Conservation (phyloP, 116 monocot species). For the Phalaenopsis hybrid region DNA sequence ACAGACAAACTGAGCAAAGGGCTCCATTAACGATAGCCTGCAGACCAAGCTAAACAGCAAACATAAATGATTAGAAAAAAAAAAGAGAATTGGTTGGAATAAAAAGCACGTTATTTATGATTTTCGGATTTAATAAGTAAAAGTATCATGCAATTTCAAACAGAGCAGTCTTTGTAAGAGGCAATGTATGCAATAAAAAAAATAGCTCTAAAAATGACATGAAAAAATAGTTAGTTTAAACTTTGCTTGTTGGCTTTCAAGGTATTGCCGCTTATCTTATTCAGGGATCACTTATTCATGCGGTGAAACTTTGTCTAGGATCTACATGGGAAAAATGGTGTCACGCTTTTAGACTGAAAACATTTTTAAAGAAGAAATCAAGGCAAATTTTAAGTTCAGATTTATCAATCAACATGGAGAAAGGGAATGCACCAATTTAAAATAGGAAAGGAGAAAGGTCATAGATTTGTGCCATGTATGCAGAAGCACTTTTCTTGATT, state of each 20-base stretch:
- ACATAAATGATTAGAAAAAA: background rate
- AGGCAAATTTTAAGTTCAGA: too few species aligned
- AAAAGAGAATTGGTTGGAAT: background rate
- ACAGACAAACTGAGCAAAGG: conserved; percentile 34
- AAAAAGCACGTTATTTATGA: background rate
- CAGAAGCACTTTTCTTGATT: too few species aligned
- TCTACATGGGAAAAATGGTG: too few species aligned
- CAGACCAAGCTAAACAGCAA: conserved; percentile 41
- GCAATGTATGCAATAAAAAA: background rate
- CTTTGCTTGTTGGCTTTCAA: background rate
- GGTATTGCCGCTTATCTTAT: background rate
- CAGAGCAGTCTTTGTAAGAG: background rate
- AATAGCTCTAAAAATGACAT: background rate
- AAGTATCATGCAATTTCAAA: background rate
- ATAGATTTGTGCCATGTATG: too few species aligned
- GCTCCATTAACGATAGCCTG: conserved; percentile 31
- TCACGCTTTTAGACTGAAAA: too few species aligned
- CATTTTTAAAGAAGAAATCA: too few species aligned
- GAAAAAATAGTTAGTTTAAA: background rate
- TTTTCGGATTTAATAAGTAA: background rate
- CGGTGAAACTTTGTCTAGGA: too few species aligned
- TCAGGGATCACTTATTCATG: background rate
- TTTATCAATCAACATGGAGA: too few species aligned
- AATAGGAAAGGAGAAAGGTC: too few species aligned
- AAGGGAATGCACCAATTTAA: too few species aligned